These are phyloP conservation scores for Scytalidium sp. DNA, from an alignment of 2,329 filamentous ascomycete species.

Conservation along the genomic window DNA sequence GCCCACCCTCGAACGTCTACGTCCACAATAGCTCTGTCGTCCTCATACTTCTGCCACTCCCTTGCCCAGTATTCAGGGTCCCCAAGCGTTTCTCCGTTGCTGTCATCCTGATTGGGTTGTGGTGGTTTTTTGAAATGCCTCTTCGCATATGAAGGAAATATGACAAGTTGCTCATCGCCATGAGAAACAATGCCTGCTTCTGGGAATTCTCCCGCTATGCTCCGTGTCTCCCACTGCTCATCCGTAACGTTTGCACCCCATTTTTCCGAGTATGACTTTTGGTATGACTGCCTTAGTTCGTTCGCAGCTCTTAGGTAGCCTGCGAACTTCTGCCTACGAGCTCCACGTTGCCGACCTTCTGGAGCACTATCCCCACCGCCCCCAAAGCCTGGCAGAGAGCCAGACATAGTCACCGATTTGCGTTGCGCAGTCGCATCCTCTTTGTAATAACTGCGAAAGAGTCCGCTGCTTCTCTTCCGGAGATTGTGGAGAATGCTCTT, in stretches of 20 bases:
- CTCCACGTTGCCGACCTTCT: conserved; percentile 55
- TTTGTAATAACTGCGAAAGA: conserved; percentile 27
- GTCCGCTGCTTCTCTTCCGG: conserved; percentile 22
- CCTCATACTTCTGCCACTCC: conserved; percentile 77
- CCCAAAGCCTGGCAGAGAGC: conserved; percentile 29
- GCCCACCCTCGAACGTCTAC: conserved; percentile 96
- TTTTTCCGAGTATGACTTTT: conserved; percentile 46
- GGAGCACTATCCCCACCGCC: conserved; percentile 24
- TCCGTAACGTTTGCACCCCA: conserved; percentile 40
- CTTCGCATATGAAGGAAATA: conserved; percentile 93
- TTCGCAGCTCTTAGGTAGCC: conserved; percentile 70
- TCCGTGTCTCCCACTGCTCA: conserved; percentile 40
- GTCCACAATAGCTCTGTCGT: conserved; percentile 83
- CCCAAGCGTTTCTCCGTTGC: conserved; percentile 40
- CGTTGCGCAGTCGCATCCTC: conserved; percentile 32
- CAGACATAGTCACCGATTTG: conserved; percentile 25
- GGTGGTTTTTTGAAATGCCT: conserved; percentile 26
- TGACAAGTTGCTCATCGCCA: conserved; percentile 86
- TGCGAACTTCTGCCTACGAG: conserved; percentile 75
- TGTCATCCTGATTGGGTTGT: conserved; percentile 25
- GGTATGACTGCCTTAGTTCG: conserved; percentile 66
- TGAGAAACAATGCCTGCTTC: conserved; percentile 77
- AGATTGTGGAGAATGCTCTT: conserved; percentile 25
- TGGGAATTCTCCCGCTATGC: conserved; percentile 75
- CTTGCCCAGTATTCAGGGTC: conserved; percentile 74